phyloP scores from a whole-genome alignment of 2,329 filamentous ascomycete species.

The Cladosporium sp. region DNA sequence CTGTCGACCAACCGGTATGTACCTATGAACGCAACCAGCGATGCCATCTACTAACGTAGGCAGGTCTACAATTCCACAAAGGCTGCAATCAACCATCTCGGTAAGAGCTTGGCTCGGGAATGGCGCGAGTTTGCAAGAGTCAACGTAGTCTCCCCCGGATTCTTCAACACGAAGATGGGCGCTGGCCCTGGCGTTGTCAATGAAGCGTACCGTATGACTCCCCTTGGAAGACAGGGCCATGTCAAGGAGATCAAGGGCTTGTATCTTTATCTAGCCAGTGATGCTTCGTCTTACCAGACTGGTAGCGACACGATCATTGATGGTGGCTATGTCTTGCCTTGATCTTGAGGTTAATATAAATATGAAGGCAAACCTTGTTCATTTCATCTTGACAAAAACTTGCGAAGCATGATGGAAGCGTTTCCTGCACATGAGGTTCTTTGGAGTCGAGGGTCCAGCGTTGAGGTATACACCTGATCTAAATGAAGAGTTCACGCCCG shows the following conservation, averaged over 20 bases:
- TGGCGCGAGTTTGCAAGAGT: conserved; percentile 55
- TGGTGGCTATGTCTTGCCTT: conserved; percentile 34
- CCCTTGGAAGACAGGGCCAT: conserved; percentile 39
- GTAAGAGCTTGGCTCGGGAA: conserved; percentile 52
- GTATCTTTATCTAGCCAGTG: conserved; percentile 32
- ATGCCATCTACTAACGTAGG: background rate
- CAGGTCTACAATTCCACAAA: conserved; percentile 54
- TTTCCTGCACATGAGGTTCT: too few relatives aligned
- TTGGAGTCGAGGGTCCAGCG: too few relatives aligned
- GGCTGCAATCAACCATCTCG: conserved; percentile 53
- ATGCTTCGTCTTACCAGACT: conserved; percentile 31
- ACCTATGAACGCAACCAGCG: background rate
- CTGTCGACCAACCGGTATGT: conserved; percentile 50
- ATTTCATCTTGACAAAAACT: too few relatives aligned
- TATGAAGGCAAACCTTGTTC: too few relatives aligned
- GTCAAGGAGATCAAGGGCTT: conserved; percentile 32
- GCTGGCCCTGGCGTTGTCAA: conserved; percentile 41
- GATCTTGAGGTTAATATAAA: too few relatives aligned
- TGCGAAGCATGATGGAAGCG: too few relatives aligned
- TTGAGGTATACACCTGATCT: too few relatives aligned
- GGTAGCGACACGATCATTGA: conserved; percentile 32
- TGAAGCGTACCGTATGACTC: conserved; percentile 49
- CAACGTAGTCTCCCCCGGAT: conserved; percentile 53
- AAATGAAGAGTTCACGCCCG: too few relatives aligned
- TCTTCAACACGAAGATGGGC: conserved; percentile 55